These are phyloP conservation scores for Diaporthe nobilis DNA, from an alignment of 2,329 filamentous ascomycete genomes.

Conservation along the genomic window DNA sequence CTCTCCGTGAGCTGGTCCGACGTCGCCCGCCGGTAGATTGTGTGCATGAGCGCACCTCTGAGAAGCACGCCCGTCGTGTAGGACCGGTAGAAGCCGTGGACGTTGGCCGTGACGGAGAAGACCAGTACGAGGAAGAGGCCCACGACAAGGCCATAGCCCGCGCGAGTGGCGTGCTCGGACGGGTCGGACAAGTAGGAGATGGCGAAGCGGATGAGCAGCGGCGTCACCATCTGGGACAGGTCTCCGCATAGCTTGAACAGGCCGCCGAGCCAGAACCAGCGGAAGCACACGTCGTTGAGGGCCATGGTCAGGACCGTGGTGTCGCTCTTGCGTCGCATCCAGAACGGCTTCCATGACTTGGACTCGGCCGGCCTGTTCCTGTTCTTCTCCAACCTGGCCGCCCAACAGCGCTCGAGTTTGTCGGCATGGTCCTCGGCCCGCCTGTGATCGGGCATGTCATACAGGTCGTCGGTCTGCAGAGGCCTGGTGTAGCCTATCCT, in stretches of 20 bases:
- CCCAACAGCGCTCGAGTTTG: slow-evolving; percentile 44
- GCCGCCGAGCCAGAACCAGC: slow-evolving; percentile 50
- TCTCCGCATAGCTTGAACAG: slow-evolving; percentile 48
- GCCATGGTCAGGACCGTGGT: slow-evolving; percentile 48
- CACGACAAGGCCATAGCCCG: slow-evolving; percentile 46
- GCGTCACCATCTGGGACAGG: slow-evolving; percentile 46
- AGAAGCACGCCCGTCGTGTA: slow-evolving; percentile 44
- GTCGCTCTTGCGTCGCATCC: slow-evolving; percentile 46
- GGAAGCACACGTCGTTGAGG: slow-evolving; percentile 50
- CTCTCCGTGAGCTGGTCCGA: slow-evolving; percentile 42
- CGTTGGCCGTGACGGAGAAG: slow-evolving; percentile 46
- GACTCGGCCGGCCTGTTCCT: slow-evolving; percentile 30
- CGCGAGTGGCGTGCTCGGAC: slow-evolving; percentile 42
- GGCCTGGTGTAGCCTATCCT: slow-evolving; percentile 45
- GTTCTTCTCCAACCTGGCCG: slow-evolving; percentile 40
- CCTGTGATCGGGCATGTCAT: slow-evolving; percentile 38
- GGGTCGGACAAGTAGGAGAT: slow-evolving; percentile 45
- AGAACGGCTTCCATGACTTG: slow-evolving; percentile 45
- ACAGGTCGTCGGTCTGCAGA: slow-evolving; percentile 46
- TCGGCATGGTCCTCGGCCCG: slow-evolving; percentile 44
- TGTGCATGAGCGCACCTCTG: slow-evolving; percentile 44
- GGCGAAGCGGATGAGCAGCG: slow-evolving; percentile 47
- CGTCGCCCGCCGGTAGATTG: slow-evolving; percentile 45
- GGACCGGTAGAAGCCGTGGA: slow-evolving; percentile 48
- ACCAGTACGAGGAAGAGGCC: slow-evolving; percentile 47